Evolutionary conservation across 139 green algal genomes (phyloP).

Genomic region (Pleodorina starrii): DNA sequence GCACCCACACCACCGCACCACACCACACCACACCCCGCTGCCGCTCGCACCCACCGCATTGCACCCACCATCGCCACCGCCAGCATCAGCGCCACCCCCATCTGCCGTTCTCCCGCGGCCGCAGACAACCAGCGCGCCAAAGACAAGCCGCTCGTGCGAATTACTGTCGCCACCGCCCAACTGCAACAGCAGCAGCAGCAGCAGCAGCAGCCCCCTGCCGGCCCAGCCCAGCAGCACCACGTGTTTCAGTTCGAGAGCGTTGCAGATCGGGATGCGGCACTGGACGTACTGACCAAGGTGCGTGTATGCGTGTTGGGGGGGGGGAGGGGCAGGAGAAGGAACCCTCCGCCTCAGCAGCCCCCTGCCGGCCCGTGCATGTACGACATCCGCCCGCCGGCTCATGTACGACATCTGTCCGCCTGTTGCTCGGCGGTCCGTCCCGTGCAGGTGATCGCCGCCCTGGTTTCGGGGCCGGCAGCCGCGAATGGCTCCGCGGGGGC

Average conservation of each 20-base stretch:
- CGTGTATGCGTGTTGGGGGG: background rate
- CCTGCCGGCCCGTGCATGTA: too few relatives aligned
- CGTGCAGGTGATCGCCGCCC: conserved; percentile 14
- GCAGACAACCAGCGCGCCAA: conserved; percentile 43
- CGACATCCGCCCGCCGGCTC: too few relatives aligned
- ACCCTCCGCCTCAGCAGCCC: too few relatives aligned
- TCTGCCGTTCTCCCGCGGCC: too few relatives aligned
- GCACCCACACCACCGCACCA: too few relatives aligned
- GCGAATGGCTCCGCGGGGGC: background rate
- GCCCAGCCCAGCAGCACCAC: background rate
- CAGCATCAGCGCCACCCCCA: too few relatives aligned
- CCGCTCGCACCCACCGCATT: too few relatives aligned
- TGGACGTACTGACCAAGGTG: conserved; percentile 45
- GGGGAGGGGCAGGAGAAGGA: background rate
- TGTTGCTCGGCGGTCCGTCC: too few relatives aligned
- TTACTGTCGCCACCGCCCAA: background rate
- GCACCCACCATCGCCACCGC: too few relatives aligned
- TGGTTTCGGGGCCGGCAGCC: background rate
- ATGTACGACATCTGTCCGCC: too few relatives aligned
- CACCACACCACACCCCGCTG: too few relatives aligned
- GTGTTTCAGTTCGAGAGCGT: conserved; percentile 42
- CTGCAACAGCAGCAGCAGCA: background rate
- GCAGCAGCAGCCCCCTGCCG: background rate
- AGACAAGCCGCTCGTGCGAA: conserved; percentile 39
- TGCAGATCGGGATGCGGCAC: conserved; percentile 29